phyloP scores from a whole-genome alignment of 2,329 filamentous ascomycete species.

The Aspergillus caelatus region DNA sequence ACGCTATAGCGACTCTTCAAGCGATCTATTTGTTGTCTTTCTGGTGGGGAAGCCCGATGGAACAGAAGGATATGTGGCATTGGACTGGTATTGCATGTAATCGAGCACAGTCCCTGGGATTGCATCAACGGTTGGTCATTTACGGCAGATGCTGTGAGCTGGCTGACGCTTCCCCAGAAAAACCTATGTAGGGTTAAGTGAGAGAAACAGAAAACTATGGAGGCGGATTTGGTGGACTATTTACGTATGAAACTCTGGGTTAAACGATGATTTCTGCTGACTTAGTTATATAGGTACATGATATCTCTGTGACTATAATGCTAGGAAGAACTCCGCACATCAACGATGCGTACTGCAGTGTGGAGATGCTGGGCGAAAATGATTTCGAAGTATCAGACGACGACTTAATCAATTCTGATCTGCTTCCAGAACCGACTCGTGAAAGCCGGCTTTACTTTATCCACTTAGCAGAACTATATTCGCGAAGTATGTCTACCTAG shows the following conservation, averaged over 20 bases:
- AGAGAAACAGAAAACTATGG: neutral
- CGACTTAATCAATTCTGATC: neutral
- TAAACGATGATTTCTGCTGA: neutral
- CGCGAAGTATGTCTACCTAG: neutral
- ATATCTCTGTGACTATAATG: conserved; percentile 7
- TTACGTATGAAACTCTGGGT: neutral
- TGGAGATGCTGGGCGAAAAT: neutral
- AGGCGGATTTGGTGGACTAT: neutral
- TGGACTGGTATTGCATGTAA: conserved; percentile 9
- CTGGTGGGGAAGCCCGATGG: conserved; percentile 13
- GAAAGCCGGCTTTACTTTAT: neutral
- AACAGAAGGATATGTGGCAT: conserved; percentile 16
- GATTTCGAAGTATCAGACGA: conserved; percentile 3
- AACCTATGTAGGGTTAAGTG: neutral
- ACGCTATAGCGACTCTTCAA: conserved; percentile 11
- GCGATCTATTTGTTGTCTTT: conserved; percentile 4
- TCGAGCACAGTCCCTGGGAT: conserved; percentile 11
- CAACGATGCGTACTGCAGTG: conserved; percentile 12
- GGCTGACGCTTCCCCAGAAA: neutral
- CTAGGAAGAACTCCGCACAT: conserved; percentile 11
- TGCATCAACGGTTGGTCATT: conserved; percentile 1
- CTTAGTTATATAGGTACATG: conserved; percentile 1
- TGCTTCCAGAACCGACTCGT: neutral
- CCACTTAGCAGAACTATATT: neutral
- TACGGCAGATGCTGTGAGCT: neutral